phyloP scores from a whole-genome alignment of 768 basidiomycete species.

The Astraeus odoratus region DNA sequence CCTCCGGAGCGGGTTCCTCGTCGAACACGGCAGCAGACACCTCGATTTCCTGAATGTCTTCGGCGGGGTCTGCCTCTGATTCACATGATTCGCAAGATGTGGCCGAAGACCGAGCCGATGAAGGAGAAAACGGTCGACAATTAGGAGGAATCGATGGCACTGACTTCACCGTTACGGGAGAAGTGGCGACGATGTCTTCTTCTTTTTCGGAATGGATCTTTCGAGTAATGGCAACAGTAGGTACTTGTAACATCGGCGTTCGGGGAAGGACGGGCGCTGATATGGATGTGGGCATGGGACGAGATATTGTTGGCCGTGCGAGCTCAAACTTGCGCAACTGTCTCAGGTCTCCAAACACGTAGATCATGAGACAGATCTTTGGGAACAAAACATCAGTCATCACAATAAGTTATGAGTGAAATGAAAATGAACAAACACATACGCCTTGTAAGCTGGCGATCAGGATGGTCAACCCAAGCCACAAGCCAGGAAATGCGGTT shows the following conservation, averaged over 20 bases:
- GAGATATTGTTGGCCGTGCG: slow-evolving; percentile 58
- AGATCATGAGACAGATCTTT: slow-evolving; percentile 62
- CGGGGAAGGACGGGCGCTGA: slow-evolving; percentile 9
- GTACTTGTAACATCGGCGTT: neutral
- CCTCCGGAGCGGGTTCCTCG: slow-evolving; percentile 37
- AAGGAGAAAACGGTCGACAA: slow-evolving; percentile 5
- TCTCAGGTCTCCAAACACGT: slow-evolving; percentile 72
- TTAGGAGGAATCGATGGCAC: neutral
- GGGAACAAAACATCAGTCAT: slow-evolving; percentile 4
- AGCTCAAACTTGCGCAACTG: slow-evolving; percentile 77
- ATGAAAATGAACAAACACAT: slow-evolving; percentile 10
- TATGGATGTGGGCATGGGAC: slow-evolving; percentile 22
- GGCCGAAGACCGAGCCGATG: slow-evolving; percentile 1
- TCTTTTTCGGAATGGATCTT: neutral
- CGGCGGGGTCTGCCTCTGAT: slow-evolving; percentile 11
- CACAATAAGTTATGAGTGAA: neutral
- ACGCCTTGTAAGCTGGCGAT: slow-evolving; percentile 64
- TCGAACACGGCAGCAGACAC: slow-evolving; percentile 41
- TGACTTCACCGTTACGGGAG: slow-evolving; percentile 12
- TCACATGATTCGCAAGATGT: slow-evolving; percentile 16
- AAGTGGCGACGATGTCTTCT: slow-evolving; percentile 5
- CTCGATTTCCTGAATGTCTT: slow-evolving; percentile 20
- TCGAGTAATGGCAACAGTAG: neutral
- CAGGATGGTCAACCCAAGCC: slow-evolving; percentile 59
- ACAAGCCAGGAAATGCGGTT: slow-evolving; percentile 57